These are phyloP conservation scores for Suhomyces wounanorum DNA, from an alignment of 1,139 yeast species.

Conservation along the genomic window DNA sequence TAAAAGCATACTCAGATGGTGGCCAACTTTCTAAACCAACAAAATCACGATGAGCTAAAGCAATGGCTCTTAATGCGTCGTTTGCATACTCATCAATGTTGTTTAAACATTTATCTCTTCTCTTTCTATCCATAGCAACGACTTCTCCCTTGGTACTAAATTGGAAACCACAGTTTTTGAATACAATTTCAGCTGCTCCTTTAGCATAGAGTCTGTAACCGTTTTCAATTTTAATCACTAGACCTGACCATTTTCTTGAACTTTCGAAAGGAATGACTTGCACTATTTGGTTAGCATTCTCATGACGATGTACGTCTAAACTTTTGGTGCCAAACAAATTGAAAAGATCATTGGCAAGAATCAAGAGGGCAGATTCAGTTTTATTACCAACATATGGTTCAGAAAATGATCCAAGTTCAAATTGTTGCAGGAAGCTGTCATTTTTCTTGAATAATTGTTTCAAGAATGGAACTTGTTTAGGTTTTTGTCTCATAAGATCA, in stretches of 20 bases:
- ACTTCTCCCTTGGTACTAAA: constrained; percentile 31
- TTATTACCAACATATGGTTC: constrained; percentile 86
- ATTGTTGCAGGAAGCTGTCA: constrained; percentile 21
- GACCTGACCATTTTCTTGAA: constrained; percentile 88
- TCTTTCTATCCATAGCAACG: constrained; percentile 28
- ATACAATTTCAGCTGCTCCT: constrained; percentile 93
- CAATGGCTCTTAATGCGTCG: constrained; percentile 81
- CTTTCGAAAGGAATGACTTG: constrained; percentile 92
- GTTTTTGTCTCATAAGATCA: constrained; percentile 29
- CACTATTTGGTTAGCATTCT: constrained; percentile 44
- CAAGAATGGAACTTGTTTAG: constrained; percentile 29
- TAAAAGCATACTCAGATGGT: constrained; percentile 45
- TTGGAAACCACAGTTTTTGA: constrained; percentile 57
- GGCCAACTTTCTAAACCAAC: constrained; percentile 59
- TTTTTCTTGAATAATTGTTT: constrained; percentile 13
- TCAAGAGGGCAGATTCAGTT: constrained; percentile 87
- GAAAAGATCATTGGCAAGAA: constrained; percentile 63
- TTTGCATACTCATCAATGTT: constrained; percentile 69
- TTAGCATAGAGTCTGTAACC: constrained; percentile 71
- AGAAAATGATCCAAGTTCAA: constrained; percentile 29
- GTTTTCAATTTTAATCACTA: constrained; percentile 54
- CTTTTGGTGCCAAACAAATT: constrained; percentile 41
- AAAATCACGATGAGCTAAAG: constrained; percentile 77
- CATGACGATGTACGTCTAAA: constrained; percentile 43
- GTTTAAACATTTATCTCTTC: constrained; percentile 37